A percentile compares a stretch with the other conserved stretches of the same genome.
Evolutionary conservation across 2,329 filamentous ascomycete species (phyloP).

Genomic region (Pseudocercospora fijiensis): DNA sequence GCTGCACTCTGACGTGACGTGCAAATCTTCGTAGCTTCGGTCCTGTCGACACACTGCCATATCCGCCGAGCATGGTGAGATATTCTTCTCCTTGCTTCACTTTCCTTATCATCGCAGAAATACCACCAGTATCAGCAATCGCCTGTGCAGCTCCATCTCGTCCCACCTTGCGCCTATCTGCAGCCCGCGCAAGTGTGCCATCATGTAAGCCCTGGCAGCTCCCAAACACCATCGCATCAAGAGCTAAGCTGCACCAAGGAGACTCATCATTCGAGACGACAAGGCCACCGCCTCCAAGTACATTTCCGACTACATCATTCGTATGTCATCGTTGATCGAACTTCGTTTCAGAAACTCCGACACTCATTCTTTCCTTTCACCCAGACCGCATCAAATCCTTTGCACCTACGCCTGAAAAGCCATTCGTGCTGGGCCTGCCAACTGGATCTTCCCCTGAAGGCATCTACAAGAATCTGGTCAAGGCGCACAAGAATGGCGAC

Average conservation of each 20-base stretch:
- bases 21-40: conserved; percentile 4
- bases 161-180: conserved; percentile 1
- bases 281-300: conserved; percentile 67
- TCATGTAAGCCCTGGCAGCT: conserved; percentile 20
- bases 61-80: not conserved
- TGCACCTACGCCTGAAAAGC: conserved; percentile 67
- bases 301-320: conserved; percentile 77
- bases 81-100: conserved; percentile 14
- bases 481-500: conserved; percentile 67
- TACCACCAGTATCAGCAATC: not conserved
- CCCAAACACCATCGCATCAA: not conserved
- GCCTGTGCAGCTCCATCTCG: not conserved
- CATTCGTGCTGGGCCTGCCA: conserved; percentile 79
- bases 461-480: conserved; percentile 74
- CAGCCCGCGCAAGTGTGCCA: not conserved
- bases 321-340: conserved; percentile 43
- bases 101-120: not conserved
- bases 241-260: conserved; percentile 54
- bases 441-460: conserved; percentile 78
- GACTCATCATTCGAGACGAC: conserved; percentile 78
- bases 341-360: conserved; percentile 1
- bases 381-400: conserved; percentile 75
- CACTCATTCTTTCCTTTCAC: conserved; percentile 8
- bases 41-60: conserved; percentile 5
- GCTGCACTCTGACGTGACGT: conserved; percentile 16